Conservation (phyloP, 805 yeast species). For the Teunomyces stri region DNA sequence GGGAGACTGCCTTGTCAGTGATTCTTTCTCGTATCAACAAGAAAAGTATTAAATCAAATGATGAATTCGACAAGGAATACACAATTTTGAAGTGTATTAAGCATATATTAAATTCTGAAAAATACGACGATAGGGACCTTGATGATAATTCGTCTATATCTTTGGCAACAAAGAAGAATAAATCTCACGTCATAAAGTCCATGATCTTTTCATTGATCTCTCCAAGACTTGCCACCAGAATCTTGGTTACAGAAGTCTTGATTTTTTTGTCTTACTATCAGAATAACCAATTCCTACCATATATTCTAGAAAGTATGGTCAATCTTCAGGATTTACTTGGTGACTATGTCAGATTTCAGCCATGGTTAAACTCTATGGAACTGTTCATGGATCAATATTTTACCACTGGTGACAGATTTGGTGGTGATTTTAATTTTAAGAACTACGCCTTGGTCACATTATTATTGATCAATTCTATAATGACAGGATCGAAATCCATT, state of each 20-base stretch:
- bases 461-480: constrained; percentile 32
- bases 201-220: constrained; percentile 38
- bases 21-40: constrained; percentile 37
- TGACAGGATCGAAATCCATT: constrained; percentile 25
- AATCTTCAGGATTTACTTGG: constrained; percentile 35
- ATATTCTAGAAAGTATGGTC: constrained; percentile 30
- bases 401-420: constrained; percentile 12
- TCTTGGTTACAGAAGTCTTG: constrained; percentile 40
- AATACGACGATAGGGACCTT: constrained; percentile 12
- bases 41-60: constrained; percentile 44
- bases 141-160: constrained; percentile 8
- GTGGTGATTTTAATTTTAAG: constrained; percentile 20
- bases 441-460: constrained; percentile 37
- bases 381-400: constrained; percentile 31
- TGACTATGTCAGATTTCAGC: constrained; percentile 36
- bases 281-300: constrained; percentile 23
- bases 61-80: constrained; percentile 41
- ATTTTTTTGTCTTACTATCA: constrained; percentile 32
- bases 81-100: constrained; percentile 38
- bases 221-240: constrained; percentile 39
- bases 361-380: constrained; percentile 41
- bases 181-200: constrained; percentile 33
- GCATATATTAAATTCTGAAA: constrained; percentile 28
- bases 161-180: constrained; percentile 19
- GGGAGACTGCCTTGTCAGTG: constrained; percentile 42